phyloP scores from a whole-genome alignment of 176 grass and related monocot genomes.

The Microstegium vimineum region DNA sequence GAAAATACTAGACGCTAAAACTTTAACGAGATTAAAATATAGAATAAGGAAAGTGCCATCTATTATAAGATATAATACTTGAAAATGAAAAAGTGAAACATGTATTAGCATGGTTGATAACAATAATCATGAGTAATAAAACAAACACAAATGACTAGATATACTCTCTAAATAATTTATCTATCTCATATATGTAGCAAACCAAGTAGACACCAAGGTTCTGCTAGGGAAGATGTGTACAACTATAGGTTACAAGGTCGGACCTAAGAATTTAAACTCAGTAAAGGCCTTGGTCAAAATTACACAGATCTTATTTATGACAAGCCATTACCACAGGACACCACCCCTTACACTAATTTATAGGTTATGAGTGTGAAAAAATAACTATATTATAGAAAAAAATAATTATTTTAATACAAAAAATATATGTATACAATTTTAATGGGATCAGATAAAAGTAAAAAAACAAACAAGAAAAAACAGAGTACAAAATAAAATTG shows the following conservation, averaged over 20 bases:
- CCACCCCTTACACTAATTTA: too few relatives aligned
- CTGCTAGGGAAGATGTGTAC: neutral
- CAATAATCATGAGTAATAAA: neutral
- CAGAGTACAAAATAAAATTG: too few relatives aligned
- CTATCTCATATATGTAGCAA: neutral
- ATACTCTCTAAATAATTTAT: neutral
- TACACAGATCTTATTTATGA: neutral
- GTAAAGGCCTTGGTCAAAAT: neutral
- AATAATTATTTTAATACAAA: too few relatives aligned
- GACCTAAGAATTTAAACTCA: neutral
- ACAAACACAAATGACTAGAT: neutral
- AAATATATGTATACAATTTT: too few relatives aligned
- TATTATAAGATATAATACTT: neutral
- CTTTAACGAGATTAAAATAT: too few relatives aligned
- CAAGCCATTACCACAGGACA: too few relatives aligned
- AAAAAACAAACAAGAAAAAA: neutral
- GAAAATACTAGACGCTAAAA: too few relatives aligned
- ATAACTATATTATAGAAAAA: too few relatives aligned
- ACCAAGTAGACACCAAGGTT: neutral
- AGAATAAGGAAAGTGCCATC: neutral
- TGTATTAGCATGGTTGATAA: neutral
- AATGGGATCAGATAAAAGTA: neutral
- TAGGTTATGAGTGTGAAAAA: too few relatives aligned
- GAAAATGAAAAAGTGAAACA: neutral
- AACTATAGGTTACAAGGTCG: neutral